phyloP scores from a whole-genome alignment of 768 basidiomycete genomes.

The Boletus huronensis region DNA sequence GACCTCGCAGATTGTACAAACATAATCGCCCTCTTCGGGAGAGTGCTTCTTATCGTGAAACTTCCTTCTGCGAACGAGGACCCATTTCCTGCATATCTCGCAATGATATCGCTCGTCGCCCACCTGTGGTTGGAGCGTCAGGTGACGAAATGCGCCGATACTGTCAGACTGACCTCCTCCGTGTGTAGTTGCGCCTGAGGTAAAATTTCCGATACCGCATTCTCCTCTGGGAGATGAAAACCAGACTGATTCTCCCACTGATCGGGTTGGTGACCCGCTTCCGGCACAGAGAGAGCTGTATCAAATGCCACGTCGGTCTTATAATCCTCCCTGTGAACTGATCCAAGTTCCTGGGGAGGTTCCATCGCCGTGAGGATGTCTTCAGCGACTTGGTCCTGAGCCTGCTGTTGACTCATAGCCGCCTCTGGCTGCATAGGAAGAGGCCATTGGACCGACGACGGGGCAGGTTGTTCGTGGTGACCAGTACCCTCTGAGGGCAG shows the following conservation, averaged over 20 bases:
- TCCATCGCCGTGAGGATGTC: too few relatives aligned
- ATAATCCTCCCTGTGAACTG: background rate
- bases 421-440: background rate
- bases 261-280: background rate
- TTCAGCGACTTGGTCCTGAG: background rate
- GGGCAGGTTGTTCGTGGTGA: background rate
- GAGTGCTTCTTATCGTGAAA: background rate
- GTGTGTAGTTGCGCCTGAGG: background rate
- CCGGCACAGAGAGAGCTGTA: background rate
- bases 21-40: background rate
- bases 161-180: background rate
- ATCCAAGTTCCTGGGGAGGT: background rate
- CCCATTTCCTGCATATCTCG: background rate
- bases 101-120: background rate
- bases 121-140: background rate
- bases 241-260: background rate
- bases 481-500: background rate
- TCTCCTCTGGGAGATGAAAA: too few relatives aligned
- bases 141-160: too few relatives aligned
- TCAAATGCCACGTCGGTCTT: too few relatives aligned
- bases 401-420: background rate
- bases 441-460: background rate
- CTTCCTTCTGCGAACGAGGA: background rate
- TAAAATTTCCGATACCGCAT: accelerated
- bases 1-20: background rate